A percentile compares a stretch with the other conserved stretches of the same genome.
These are phyloP conservation scores for Neostapfia colusana DNA, from an alignment of 176 grass and related monocot species.

Conservation along the genomic window DNA sequence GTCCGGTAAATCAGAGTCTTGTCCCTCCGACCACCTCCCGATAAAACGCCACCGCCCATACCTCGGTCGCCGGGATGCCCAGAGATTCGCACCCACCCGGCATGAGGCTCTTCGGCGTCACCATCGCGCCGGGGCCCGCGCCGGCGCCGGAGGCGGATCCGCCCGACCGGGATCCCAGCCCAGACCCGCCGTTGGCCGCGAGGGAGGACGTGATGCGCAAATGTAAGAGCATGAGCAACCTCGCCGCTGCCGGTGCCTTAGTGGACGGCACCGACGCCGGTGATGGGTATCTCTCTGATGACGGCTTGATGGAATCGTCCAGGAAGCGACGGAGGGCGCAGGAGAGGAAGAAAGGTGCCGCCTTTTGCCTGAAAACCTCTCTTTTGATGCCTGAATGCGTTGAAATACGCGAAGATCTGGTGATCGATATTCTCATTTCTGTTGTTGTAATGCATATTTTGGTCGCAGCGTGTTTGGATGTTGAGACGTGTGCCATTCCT, in stretches of 20 bases:
- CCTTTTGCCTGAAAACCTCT: slow-evolving; percentile 24
- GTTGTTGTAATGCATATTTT: background rate
- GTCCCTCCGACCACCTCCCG: slow-evolving; percentile 15
- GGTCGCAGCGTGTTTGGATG: slow-evolving; percentile 21
- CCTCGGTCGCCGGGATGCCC: slow-evolving; percentile 55
- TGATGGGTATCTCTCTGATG: slow-evolving; percentile 59
- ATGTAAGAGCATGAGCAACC: slow-evolving; percentile 69
- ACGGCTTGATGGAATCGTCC: slow-evolving; percentile 44
- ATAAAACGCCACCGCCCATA: slow-evolving; percentile 46
- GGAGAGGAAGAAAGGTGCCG: slow-evolving; percentile 65
- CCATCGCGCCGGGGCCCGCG: slow-evolving; percentile 44
- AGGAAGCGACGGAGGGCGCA: slow-evolving; percentile 48
- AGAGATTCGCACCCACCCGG: slow-evolving; percentile 42
- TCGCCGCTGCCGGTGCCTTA: slow-evolving; percentile 32
- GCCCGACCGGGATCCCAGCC: slow-evolving; percentile 40
- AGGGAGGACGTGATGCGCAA: slow-evolving; percentile 70
- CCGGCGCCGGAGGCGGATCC: slow-evolving; percentile 31
- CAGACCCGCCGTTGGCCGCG: slow-evolving; percentile 34
- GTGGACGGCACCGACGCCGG: slow-evolving; percentile 30
- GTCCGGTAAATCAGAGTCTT: slow-evolving; percentile 33
- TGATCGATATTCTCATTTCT: background rate
- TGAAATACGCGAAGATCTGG: slow-evolving; percentile 40
- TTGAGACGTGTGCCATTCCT: slow-evolving; percentile 19
- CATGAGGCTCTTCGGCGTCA: slow-evolving; percentile 67
- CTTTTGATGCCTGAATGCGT: slow-evolving; percentile 20